Conservation (phyloP, 495 filamentous ascomycete species). For the Xylaria bambusicola region DNA sequence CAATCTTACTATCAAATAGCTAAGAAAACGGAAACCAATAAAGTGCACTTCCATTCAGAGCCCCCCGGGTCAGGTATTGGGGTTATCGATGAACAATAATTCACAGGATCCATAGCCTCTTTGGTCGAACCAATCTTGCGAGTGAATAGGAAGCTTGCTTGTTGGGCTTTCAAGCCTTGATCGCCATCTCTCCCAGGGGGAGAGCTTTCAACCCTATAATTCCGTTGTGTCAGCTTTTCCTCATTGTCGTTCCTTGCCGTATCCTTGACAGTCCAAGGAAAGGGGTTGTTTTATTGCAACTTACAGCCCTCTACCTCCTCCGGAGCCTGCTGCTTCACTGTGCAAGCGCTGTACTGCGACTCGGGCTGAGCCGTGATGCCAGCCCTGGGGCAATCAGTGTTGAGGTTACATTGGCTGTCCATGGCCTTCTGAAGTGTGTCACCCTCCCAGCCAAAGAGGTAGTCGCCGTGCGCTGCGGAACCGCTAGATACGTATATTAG, state of each 20-base stretch:
- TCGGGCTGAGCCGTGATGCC: constrained; percentile 47
- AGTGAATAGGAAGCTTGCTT: background rate
- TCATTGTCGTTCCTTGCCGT: too few species aligned
- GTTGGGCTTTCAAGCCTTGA: constrained; percentile 46
- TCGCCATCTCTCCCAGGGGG: constrained; percentile 53
- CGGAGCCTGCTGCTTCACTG: constrained; percentile 48
- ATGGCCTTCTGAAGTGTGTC: constrained; percentile 64
- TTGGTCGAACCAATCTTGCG: background rate
- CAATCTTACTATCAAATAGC: background rate
- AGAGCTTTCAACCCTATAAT: constrained; percentile 50
- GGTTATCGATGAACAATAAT: too few species aligned
- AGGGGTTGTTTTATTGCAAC: constrained; percentile 21
- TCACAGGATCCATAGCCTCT: background rate
- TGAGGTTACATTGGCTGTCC: constrained; percentile 60
- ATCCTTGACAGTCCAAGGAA: background rate
- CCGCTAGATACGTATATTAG: too few species aligned
- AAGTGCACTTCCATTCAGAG: background rate
- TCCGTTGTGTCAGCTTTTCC: background rate
- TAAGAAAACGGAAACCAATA: background rate
- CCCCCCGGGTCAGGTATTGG: background rate
- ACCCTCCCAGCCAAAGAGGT: constrained; percentile 78
- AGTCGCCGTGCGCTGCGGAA: constrained; percentile 68
- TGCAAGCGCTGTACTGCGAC: constrained; percentile 51
- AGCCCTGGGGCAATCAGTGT: constrained; percentile 49
- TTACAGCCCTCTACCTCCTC: constrained; percentile 55